A percentile compares a stretch with the other conserved stretches of the same genome.
Conservation (phyloP, 208 protist genomes). For the Leptomonas pyrrhocoris region DNA sequence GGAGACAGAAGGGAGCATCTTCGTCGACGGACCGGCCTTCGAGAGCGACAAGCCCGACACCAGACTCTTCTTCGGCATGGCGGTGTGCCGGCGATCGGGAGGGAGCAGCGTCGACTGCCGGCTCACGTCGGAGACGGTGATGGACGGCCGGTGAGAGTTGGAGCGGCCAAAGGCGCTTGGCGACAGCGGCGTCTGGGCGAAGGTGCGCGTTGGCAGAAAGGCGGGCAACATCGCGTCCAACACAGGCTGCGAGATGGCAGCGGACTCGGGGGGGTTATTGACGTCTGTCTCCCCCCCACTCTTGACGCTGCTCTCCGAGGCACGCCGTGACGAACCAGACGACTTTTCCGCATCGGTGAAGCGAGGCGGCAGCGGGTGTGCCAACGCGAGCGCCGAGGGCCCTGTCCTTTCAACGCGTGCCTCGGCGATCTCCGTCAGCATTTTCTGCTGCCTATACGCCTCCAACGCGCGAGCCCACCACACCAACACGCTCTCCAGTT, state of each 20-base stretch:
- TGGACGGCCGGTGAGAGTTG: neutral
- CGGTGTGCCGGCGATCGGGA: conserved; percentile 25
- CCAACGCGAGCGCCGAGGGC: conserved; percentile 18
- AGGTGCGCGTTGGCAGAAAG: neutral
- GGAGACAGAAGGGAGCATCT: conserved; percentile 2
- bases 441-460: conserved; percentile 47
- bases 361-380: conserved; percentile 22
- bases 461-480: conserved; percentile 32
- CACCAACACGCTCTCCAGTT: conserved; percentile 43
- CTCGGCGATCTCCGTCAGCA: conserved; percentile 36
- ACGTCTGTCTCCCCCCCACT: neutral
- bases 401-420: conserved; percentile 19
- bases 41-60: neutral
- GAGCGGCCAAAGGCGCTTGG: neutral
- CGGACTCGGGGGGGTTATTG: neutral
- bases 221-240: neutral
- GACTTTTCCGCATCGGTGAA: neutral
- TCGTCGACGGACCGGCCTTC: neutral
- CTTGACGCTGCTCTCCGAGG: neutral
- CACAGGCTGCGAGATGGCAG: neutral
- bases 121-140: neutral
- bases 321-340: neutral
- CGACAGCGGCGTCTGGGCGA: neutral
- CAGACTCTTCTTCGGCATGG: conserved; percentile 12
- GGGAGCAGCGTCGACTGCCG: conserved; percentile 10